Base-by-base conservation (phyloP, 1,139 yeast species). In the Saccharomyces hybrid region DNA sequence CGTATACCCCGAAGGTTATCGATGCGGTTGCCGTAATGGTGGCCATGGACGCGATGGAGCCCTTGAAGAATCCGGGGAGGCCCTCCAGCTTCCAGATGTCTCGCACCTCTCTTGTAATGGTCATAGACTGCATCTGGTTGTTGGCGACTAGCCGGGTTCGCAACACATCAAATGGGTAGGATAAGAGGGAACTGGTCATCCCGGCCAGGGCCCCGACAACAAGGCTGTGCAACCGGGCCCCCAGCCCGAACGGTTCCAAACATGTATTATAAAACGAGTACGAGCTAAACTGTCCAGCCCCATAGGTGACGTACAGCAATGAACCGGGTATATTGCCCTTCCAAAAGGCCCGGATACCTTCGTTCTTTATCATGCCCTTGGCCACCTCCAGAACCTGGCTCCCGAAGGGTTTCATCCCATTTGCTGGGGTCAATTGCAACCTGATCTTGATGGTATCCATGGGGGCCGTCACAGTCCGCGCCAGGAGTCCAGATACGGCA, bases 301-400 rank as follows among this genome's bases (percentile, higher is more conserved):
- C 97, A 64, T 93, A 93, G 25, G 87, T 61, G 20, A 93, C 76
- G 66, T 93, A 93, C 82, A 93, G 79, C 47, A 83, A 71, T 61
- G 89, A 91, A 0, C 98, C 99, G 0, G 99, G 96, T 0, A 88
- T 79, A 68, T 93, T 93, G 0, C 99, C 99, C 69, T 90, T 91
- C 98, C 98, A 93, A 25, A 93, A 75, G 0, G 91, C 84, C 9
- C 62, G 59, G 0, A 78, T n/a, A 2, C 89, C 88, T 63, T 84
- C 89, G 30, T 76, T 73, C 16, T 63, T 61, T 1, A 71, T 62
- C 1, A 83, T 75, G 1, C 72, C 66, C 13, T 51, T 52, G 31
- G 77, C 65, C 0, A 80, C 74, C 3, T 64, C 59, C 2, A 70
- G 42, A 1, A 78, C 63, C 2, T 77, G 75, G 7, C 23, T 30